phyloP scores from a whole-genome alignment of 2,329 filamentous ascomycete genomes.

The Paecilomyces formosus region DNA sequence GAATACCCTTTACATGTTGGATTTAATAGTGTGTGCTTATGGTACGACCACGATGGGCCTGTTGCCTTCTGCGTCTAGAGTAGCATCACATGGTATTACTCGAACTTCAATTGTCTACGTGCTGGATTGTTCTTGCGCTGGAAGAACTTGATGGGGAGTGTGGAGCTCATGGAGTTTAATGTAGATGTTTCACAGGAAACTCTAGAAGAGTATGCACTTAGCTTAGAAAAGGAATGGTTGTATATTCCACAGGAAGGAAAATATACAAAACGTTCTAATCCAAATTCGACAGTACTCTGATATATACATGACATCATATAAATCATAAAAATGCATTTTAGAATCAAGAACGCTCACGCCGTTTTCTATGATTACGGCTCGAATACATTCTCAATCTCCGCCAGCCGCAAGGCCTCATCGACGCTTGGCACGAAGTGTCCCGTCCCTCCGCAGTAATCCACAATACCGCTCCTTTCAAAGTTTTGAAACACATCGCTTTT shows the following conservation, averaged over 20 bases:
- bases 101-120: no score
- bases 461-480: slow-evolving; percentile 74
- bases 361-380: slow-evolving; percentile 21
- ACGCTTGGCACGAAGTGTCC: slow-evolving; percentile 75
- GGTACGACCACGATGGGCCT: not conserved
- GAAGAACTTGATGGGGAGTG: no score
- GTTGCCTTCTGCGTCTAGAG: not conserved
- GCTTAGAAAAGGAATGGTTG: no score
- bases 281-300: not conserved
- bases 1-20: not conserved
- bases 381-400: slow-evolving; percentile 59
- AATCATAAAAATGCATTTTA: not conserved
- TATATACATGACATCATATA: not conserved
- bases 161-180: no score
- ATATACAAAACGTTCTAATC: not conserved
- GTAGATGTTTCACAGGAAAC: no score
- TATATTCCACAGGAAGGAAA: no score
- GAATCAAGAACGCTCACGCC: not conserved
- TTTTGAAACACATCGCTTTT: slow-evolving; percentile 58
- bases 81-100: no score
- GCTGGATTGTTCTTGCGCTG: no score
- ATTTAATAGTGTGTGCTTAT: not conserved
- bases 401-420: slow-evolving; percentile 73
- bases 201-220: no score
- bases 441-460: slow-evolving; percentile 71